Conservation (phyloP, 2,329 filamentous ascomycete species). For the Westerdykella ornata region DNA sequence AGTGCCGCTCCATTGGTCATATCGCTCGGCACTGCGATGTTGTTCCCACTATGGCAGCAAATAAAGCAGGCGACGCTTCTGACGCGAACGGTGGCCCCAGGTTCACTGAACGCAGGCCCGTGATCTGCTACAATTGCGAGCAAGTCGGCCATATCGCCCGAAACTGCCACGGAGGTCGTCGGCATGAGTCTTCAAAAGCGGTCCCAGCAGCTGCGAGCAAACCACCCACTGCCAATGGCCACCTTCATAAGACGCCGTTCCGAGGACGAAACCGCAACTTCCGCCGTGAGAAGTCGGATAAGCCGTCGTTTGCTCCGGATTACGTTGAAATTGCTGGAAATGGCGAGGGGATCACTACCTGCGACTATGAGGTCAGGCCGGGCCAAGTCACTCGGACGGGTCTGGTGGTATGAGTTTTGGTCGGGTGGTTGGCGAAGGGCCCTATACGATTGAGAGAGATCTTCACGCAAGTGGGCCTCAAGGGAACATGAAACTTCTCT, state of each 20-base stretch:
- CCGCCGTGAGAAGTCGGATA: slow-evolving; percentile 1
- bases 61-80: background rate
- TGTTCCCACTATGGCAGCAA: background rate
- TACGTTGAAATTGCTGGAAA: slow-evolving; percentile 7
- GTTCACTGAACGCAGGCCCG: background rate
- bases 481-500: too few species aligned
- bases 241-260: background rate
- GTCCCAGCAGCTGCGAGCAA: background rate
- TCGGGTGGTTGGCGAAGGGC: background rate
- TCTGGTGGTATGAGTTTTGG: slow-evolving; percentile 7
- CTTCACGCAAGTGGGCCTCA: too few species aligned
- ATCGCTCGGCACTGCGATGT: slow-evolving; percentile 4
- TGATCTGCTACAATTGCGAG: slow-evolving; percentile 10
- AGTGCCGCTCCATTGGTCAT: slow-evolving; percentile 5
- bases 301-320: background rate
- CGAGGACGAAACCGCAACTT: slow-evolving; percentile 4
- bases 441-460: too few species aligned
- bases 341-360: slow-evolving; percentile 13
- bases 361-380: slow-evolving; percentile 9
- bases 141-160: slow-evolving; percentile 7
- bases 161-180: slow-evolving; percentile 2
- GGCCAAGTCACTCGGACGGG: slow-evolving; percentile 13
- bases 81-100: background rate
- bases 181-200: background rate
- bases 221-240: background rate